Evolutionary conservation across 805 yeast genomes (phyloP).

Genomic region (Starmera dryadoides): DNA sequence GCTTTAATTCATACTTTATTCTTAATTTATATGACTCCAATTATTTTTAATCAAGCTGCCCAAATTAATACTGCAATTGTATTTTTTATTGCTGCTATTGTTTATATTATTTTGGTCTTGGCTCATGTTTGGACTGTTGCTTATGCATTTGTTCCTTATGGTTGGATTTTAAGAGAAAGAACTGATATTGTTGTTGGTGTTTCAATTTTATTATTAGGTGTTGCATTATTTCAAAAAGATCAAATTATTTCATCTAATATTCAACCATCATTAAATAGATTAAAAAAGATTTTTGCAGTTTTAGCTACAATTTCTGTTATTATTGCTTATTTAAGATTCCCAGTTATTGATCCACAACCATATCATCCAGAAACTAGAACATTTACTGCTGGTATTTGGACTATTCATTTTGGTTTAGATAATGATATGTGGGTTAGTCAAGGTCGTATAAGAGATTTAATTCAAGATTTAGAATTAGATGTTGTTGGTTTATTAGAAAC

Average conservation of each 20-base stretch:
- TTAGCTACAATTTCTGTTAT: slow-evolving; percentile 40
- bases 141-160: slow-evolving; percentile 96
- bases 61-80: slow-evolving; percentile 49
- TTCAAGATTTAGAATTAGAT: slow-evolving; percentile 83
- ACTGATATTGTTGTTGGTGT: slow-evolving; percentile 63
- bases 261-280: slow-evolving; percentile 6
- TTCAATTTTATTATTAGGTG: slow-evolving; percentile 45
- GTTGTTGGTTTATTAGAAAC: slow-evolving; percentile 86
- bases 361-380: slow-evolving; percentile 60
- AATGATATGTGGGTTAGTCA: slow-evolving; percentile 98
- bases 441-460: slow-evolving; percentile 76
- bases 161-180: slow-evolving; percentile 80
- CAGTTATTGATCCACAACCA: slow-evolving; percentile 56
- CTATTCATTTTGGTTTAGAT: slow-evolving; percentile 94
- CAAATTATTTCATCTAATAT: background rate
- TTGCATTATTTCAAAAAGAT: slow-evolving; percentile 36
- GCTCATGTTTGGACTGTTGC: slow-evolving; percentile 97
- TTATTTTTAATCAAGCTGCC: slow-evolving; percentile 49
- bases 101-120: slow-evolving; percentile 49
- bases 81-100: slow-evolving; percentile 40
- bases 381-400: slow-evolving; percentile 96
- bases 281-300: slow-evolving; percentile 23
- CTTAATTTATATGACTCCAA: slow-evolving; percentile 57
- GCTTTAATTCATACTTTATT: slow-evolving; percentile 62
- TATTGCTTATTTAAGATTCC: slow-evolving; percentile 50